A percentile compares a stretch with the other conserved stretches of the same genome.
These are phyloP conservation scores for Arabidopsis arenosa DNA, from an alignment of 345 rosid species.

Conservation along the genomic window DNA sequence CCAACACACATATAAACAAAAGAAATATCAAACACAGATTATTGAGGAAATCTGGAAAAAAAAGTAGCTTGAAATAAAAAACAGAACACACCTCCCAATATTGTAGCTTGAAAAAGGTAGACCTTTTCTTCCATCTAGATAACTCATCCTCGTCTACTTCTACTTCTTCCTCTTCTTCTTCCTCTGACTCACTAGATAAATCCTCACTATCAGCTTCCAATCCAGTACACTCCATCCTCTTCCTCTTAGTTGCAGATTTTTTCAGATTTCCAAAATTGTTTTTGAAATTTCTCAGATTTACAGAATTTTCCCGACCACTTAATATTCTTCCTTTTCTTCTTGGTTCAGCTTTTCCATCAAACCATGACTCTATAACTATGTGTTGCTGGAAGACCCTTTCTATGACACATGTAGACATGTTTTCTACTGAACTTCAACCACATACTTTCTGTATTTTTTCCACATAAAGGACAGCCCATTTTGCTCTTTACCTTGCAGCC, in stretches of 20 bases:
- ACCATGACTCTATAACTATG: neutral
- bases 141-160: slow-evolving; percentile 1
- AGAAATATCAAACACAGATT: neutral
- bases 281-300: neutral
- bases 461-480: neutral
- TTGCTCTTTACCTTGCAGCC: neutral
- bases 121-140: neutral
- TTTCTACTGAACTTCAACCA: too few relatives aligned
- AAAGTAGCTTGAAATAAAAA: too few relatives aligned
- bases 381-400: neutral
- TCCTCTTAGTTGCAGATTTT: neutral
- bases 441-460: neutral
- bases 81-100: neutral
- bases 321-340: neutral
- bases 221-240: neutral
- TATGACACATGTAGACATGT: neutral
- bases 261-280: neutral
- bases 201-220: neutral
- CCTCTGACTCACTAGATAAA: neutral
- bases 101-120: neutral
- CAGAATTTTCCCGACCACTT: neutral
- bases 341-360: neutral
- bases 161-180: neutral
- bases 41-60: neutral
- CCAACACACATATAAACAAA: neutral